Evolutionary conservation across 352 stramenopile genomes (phyloP).

Genomic region (Peronospora farinosa): DNA sequence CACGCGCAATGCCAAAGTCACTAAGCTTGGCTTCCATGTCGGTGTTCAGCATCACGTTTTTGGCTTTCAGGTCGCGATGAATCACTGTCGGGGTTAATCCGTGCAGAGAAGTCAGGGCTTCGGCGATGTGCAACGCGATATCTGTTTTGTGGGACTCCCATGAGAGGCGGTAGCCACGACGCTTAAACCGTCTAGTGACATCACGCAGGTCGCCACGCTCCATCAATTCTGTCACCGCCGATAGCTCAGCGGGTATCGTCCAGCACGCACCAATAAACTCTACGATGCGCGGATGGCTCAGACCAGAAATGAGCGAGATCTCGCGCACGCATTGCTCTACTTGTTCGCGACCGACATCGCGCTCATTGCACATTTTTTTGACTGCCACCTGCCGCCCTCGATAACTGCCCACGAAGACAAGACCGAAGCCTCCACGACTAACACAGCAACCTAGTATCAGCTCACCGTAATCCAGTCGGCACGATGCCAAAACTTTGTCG

Average conservation of each 20-base stretch:
- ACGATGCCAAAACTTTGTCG: slow-evolving; percentile 30
- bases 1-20: slow-evolving; percentile 61
- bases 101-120: slow-evolving; percentile 60
- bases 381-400: slow-evolving; percentile 34
- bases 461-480: slow-evolving; percentile 32
- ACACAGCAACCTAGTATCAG: slow-evolving; percentile 34
- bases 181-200: slow-evolving; percentile 44
- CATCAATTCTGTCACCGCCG: slow-evolving; percentile 61
- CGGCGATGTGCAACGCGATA: slow-evolving; percentile 53
- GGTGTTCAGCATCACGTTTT: slow-evolving; percentile 41
- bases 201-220: slow-evolving; percentile 56
- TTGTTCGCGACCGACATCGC: slow-evolving; percentile 29
- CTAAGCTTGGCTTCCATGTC: slow-evolving; percentile 64
- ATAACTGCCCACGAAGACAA: slow-evolving; percentile 39
- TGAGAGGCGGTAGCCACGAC: slow-evolving; percentile 32
- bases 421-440: slow-evolving; percentile 37
- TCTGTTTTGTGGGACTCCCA: slow-evolving; percentile 50
- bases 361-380: slow-evolving; percentile 41
- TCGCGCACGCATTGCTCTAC: slow-evolving; percentile 54
- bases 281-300: slow-evolving; percentile 55
- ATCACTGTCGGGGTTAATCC: slow-evolving; percentile 51
- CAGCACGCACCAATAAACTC: slow-evolving; percentile 61
- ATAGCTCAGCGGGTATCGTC: slow-evolving; percentile 40
- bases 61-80: slow-evolving; percentile 43
- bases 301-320: slow-evolving; percentile 46